Base-by-base conservation (phyloP, 306 rosid species). In the Alnus rubra region DNA sequence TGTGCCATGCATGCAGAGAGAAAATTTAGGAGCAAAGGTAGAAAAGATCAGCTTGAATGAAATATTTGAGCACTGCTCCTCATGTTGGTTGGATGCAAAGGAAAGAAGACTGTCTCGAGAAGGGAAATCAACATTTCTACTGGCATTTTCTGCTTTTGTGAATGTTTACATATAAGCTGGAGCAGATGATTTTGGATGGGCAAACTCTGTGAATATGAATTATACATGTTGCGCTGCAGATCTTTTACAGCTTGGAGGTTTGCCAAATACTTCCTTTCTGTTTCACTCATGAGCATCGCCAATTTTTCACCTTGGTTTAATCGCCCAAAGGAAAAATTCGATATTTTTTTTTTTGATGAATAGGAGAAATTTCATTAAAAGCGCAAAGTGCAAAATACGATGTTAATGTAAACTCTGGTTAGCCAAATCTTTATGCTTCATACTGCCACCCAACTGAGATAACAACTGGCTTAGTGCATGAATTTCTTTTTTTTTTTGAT, bases 1-100 rank as follows among this genome's bases (percentile, higher is more conserved):
- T 68, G 45, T 15, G 15, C 13, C 13, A 67, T 37, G 52, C 11
- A 19, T 19, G 52, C 16, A 39, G 18, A n/a, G 6, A 28, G 58
- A 44, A 51, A 44, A 37, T 16, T 62, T 75, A 62, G 19, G 16
- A 13, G 71, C 15, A 65, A 44, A 65, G 15, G 37, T 62, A 48
- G 33, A 60, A 10, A 10, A 42, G 74, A 18, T 23, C 53, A 39
- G 5, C 67, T 77, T 77, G 44, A 15, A 54, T 77, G 75, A 63
- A 49, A 18, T 59, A 14, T 33, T 33, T 12, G n/a, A 63, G 31
- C 69, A 33, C 45, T 13, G 9, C 39, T 60, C 15, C 44, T 67
- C 50, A 67, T 37, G 30, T 67, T 67, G 51, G 51, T 39, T 18
- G 10, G 11, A 4, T 59, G 23, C 65, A 9, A 59, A 59, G 18